These are phyloP conservation scores for Holtermanniella nyarrowii DNA, from an alignment of 768 basidiomycete genomes.

Conservation along the genomic window DNA sequence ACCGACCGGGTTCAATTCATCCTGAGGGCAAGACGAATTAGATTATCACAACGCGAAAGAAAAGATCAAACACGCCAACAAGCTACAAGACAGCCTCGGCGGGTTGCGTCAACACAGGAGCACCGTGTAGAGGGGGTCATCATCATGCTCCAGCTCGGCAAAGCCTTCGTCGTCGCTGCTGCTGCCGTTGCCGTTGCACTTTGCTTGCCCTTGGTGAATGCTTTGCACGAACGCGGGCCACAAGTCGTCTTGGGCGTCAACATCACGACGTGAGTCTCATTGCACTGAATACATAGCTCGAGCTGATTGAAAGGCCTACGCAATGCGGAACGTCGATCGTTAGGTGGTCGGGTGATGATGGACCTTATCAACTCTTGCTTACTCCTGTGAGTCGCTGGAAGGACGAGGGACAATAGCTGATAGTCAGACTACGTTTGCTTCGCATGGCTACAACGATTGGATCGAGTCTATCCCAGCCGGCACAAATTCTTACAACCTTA, in stretches of 20 bases:
- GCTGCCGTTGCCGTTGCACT: no score
- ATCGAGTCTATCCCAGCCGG: conserved; percentile 17
- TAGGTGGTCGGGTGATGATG: conserved; percentile 31
- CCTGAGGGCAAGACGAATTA: no score
- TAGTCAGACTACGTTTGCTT: conserved; percentile 18
- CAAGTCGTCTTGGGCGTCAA: conserved; percentile 9
- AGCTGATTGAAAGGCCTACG: conserved; percentile 7
- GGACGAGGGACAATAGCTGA: neutral
- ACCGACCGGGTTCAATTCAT: no score
- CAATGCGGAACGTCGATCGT: conserved; percentile 20
- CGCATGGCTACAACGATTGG: conserved; percentile 36
- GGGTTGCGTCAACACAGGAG: no score
- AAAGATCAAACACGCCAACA: no score
- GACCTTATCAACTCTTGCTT: conserved; percentile 32
- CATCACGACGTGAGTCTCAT: conserved; percentile 18
- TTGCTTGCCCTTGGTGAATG: no score
- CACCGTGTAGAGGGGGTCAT: no score
- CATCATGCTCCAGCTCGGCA: no score
- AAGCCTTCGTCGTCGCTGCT: no score
- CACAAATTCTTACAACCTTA: conserved; percentile 13
- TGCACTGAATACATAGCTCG: neutral
- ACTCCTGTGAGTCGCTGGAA: conserved; percentile 23
- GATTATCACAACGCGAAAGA: no score
- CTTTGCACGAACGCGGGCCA: no score
- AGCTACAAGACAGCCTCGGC: no score